A percentile compares a stretch with the other conserved stretches of the same genome.
Evolutionary conservation across 768 basidiomycete genomes (phyloP).

Genomic region (Cyathus striatus): DNA sequence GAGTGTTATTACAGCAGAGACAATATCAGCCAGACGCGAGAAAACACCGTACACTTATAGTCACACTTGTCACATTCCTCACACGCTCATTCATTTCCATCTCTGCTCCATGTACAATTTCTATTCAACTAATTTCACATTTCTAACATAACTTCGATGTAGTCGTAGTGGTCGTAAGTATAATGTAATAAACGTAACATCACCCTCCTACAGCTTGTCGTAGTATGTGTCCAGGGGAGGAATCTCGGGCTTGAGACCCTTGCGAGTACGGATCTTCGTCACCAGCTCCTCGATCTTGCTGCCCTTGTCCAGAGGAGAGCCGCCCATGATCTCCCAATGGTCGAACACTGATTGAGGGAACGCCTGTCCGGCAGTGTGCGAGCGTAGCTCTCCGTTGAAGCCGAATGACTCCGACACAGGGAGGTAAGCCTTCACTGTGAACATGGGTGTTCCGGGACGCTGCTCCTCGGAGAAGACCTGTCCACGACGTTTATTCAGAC

Average conservation of each 20-base stretch:
- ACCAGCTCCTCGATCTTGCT: conserved; percentile 88
- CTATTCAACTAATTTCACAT: no score
- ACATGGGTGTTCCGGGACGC: conserved; percentile 96
- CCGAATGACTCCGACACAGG: conserved; percentile 93
- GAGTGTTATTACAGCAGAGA: conserved; percentile 1
- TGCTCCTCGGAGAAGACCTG: conserved; percentile 99
- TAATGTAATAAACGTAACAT: no score
- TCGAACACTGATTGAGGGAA: conserved; percentile 97
- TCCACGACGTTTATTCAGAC: conserved; percentile 94
- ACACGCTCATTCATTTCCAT: background rate
- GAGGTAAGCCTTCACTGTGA: conserved; percentile 96
- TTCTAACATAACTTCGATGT: no score
- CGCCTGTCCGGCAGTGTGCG: conserved; percentile 91
- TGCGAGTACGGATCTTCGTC: conserved; percentile 77
- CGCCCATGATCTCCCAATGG: conserved; percentile 85
- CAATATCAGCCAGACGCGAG: no score
- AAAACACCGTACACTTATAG: no score
- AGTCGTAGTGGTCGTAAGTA: no score
- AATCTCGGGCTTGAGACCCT: conserved; percentile 96
- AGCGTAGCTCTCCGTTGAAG: conserved; percentile 94
- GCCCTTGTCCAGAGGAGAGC: conserved; percentile 84
- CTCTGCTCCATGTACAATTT: background rate
- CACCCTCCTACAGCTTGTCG: conserved; percentile 76
- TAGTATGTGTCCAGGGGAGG: conserved; percentile 87
- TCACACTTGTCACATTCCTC: no score